phyloP scores from a whole-genome alignment of 2,329 filamentous ascomycete species.

The Pseudonectria foliicola region DNA sequence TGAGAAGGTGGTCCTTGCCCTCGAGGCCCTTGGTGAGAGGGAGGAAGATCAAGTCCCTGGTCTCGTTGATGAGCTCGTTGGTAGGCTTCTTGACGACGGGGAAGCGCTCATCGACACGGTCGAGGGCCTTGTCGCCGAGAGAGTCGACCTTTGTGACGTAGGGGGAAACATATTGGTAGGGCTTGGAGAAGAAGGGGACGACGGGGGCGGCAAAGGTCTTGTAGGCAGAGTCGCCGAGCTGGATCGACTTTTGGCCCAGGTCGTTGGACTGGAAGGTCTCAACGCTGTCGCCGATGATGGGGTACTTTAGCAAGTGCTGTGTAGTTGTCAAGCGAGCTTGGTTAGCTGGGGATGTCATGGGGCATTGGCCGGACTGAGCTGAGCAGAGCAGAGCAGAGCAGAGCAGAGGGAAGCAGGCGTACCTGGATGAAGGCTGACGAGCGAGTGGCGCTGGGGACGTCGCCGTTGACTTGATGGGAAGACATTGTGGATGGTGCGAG shows the following conservation, averaged over 20 bases:
- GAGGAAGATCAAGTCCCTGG: constrained; percentile 53
- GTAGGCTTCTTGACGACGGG: constrained; percentile 71
- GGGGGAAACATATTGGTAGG: constrained; percentile 75
- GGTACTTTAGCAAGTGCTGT: constrained; percentile 80
- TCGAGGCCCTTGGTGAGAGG: constrained; percentile 56
- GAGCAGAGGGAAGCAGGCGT: constrained; percentile 16
- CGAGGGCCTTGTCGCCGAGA: constrained; percentile 65
- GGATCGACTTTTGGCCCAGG: constrained; percentile 75
- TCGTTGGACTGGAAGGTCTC: constrained; percentile 73
- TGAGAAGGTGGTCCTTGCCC: constrained; percentile 54
- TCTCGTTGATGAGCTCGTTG: constrained; percentile 58
- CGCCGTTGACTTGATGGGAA: constrained; percentile 43
- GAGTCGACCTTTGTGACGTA: constrained; percentile 79
- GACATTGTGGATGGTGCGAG: constrained; percentile 28
- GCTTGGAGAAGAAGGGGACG: constrained; percentile 62
- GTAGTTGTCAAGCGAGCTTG: constrained; percentile 2
- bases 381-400: too few relatives aligned
- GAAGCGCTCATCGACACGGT: constrained; percentile 61
- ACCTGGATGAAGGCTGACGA: constrained; percentile 46
- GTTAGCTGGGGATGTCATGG: neutral
- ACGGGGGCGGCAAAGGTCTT: constrained; percentile 69
- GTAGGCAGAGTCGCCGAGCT: constrained; percentile 69
- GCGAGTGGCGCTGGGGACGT: constrained; percentile 35
- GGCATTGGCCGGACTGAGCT: too few relatives aligned
- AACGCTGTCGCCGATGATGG: constrained; percentile 72